These are phyloP conservation scores for Vaucheria bursata DNA, from an alignment of 352 stramenopile species.

Conservation along the genomic window DNA sequence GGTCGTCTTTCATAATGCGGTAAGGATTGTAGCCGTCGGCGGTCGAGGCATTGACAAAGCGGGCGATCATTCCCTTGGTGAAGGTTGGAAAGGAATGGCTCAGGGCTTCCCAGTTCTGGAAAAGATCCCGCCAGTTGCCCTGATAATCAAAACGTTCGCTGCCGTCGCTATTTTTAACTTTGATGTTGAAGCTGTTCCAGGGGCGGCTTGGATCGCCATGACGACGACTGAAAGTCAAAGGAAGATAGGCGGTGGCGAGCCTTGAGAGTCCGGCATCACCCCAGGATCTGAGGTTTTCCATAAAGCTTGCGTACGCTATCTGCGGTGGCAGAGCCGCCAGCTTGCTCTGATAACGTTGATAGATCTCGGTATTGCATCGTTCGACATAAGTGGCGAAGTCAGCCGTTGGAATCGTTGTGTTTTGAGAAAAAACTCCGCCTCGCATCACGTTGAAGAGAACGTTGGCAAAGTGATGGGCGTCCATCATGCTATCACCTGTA, in stretches of 20 bases:
- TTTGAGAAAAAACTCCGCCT: not conserved
- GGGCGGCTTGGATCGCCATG: not conserved
- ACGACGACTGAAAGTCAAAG: not conserved
- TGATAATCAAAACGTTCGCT: not conserved
- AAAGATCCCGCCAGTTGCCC: not conserved
- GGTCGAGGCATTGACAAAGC: not conserved
- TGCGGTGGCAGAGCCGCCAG: not conserved
- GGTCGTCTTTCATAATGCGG: not conserved
- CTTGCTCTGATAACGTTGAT: too few relatives aligned
- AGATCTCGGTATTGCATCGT: not conserved
- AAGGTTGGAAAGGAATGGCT: not conserved
- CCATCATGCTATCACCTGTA: not conserved
- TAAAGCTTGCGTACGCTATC: not conserved
- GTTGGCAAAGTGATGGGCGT: not conserved
- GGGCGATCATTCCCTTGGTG: not conserved
- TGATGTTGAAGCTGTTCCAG: not conserved
- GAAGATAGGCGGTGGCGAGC: not conserved
- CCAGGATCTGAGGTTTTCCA: not conserved
- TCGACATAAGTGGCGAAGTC: not conserved
- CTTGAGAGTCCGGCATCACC: not conserved
- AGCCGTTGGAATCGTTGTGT: not conserved
- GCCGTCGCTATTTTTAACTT: not conserved
- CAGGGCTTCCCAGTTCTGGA: not conserved
- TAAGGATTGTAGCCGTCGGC: not conserved
- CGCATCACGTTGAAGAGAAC: not conserved